These are phyloP conservation scores for Fusarium sp. DNA, from an alignment of 2,329 filamentous ascomycete species.

Conservation along the genomic window DNA sequence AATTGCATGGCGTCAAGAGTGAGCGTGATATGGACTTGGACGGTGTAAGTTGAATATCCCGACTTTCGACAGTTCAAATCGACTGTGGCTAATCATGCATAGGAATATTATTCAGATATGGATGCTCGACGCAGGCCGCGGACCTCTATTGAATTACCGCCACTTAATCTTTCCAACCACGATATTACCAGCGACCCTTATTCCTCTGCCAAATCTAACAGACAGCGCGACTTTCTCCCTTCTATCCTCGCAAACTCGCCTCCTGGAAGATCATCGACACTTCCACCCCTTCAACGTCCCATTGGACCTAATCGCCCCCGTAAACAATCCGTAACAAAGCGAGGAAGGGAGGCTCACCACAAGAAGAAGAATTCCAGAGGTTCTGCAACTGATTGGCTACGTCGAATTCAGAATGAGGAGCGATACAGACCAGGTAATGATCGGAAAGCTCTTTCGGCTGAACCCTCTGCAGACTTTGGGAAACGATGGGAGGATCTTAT, in stretches of 20 bases:
- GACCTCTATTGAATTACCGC: slow-evolving; percentile 80
- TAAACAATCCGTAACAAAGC: slow-evolving; percentile 89
- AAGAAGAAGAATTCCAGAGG: slow-evolving; percentile 82
- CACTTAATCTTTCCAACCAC: slow-evolving; percentile 70
- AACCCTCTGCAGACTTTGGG: slow-evolving; percentile 85
- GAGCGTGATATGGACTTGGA: slow-evolving; percentile 85
- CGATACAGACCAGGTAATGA: slow-evolving; percentile 77
- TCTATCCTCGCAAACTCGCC: slow-evolving; percentile 87
- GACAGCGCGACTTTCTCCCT: slow-evolving; percentile 82
- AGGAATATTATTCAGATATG: slow-evolving; percentile 80
- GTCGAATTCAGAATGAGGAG: slow-evolving; percentile 71
- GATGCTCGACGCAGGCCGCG: slow-evolving; percentile 75
- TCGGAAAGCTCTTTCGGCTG: slow-evolving; percentile 88
- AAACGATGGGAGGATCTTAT: slow-evolving; percentile 98
- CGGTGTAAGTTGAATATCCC: slow-evolving; percentile 68
- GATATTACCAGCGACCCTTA: slow-evolving; percentile 83
- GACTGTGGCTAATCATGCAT: slow-evolving; percentile 38
- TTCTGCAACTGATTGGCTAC: slow-evolving; percentile 77
- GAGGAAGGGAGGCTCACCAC: slow-evolving; percentile 81
- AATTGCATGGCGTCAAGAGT: slow-evolving; percentile 82
- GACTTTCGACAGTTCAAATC: slow-evolving; percentile 47
- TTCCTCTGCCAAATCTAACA: slow-evolving; percentile 71
- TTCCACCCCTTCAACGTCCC: slow-evolving; percentile 85
- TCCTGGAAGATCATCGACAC: slow-evolving; percentile 87
- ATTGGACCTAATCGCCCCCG: slow-evolving; percentile 80